Evolutionary conservation across 768 basidiomycete genomes (phyloP), one percentile per base, ranked within the genome.

Genomic region (Porphyrellus cyaneotinctus): DNA sequence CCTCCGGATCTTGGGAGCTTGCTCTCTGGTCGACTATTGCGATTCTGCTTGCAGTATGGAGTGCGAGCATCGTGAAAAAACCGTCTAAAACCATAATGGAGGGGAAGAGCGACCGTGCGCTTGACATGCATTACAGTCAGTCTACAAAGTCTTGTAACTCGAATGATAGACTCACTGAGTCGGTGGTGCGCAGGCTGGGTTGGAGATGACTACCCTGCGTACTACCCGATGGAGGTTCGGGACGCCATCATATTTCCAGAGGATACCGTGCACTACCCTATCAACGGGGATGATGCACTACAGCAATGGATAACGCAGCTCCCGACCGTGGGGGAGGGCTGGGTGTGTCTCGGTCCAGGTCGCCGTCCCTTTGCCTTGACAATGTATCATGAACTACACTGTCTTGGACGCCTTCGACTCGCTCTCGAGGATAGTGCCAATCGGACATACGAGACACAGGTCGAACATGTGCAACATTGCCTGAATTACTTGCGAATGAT

Each of bases 401-500:
- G 74, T 53, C 56, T 75, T 15, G 66, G 66, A 37, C 57, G 58
- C 17, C 58, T 73, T 38, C 61, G 66, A 43, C 18, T 38, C 20
- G 65, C 67, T 30, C 58, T 67, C 14, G 52, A 49, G n/a, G 56
- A 56, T 14, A 8, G 43, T 6, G 47, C 53, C 36, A 58, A 60
- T 33, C 49, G 51, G 28, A 59, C 57, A 8, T 48, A 57, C 23
- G 59, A 65, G 20, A 53, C 47, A 8, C 59, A 52, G 23, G 53
- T 54, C 0, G 61, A 51, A 9, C 70, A 69, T 23, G 57, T 66
- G n/a, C 63, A 69, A 2, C 80, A 79, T 57, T 81, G 79, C 58
- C 63, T 76, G 48, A 77, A 78, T 46, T 80, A 79, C 59, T 61
- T 82, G 43, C 67, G 78, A 15, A 70, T 77, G 58, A 71, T 69